Evolutionary conservation across 1,139 yeast species (phyloP).

Genomic region (Nakaseomyces delphensis): DNA sequence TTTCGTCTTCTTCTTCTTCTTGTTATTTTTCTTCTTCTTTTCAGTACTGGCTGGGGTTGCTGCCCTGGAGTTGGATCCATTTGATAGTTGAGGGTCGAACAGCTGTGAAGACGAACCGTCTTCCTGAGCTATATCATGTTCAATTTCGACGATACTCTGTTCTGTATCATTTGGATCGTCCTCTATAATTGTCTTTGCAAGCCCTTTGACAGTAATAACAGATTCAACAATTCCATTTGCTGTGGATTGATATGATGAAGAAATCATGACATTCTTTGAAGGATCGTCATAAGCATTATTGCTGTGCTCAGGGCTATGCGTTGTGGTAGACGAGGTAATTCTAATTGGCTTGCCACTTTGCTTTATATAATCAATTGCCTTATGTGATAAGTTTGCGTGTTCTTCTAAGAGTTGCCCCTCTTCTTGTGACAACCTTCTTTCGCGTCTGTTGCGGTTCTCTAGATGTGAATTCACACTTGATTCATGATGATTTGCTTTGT

Average conservation of each 20-base stretch:
- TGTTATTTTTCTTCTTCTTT: constrained; percentile 4
- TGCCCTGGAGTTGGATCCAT: constrained; percentile 4
- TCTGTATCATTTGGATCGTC: constrained; percentile 15
- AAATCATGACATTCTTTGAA: constrained; percentile 12
- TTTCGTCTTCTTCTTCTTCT: constrained; percentile 6
- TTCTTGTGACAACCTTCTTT: constrained; percentile 3
- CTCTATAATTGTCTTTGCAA: constrained; percentile 78
- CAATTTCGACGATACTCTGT: not conserved
- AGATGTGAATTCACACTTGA: constrained; percentile 1
- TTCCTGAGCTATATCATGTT: constrained; percentile 3
- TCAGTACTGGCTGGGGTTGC: constrained; percentile 1
- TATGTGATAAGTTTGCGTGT: constrained; percentile 15
- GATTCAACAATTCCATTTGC: constrained; percentile 64
- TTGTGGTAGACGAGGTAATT: constrained; percentile 12
- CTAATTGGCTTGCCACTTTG: constrained; percentile 16
- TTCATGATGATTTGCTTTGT: not conserved
- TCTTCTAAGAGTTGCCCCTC: constrained; percentile 11
- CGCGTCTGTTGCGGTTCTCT: not conserved
- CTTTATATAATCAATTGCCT: constrained; percentile 15
- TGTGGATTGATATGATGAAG: constrained; percentile 23
- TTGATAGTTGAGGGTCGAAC: not conserved
- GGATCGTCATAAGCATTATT: not conserved
- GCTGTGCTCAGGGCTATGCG: constrained; percentile 4
- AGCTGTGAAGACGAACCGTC: not conserved
- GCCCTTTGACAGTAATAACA: constrained; percentile 77